These are phyloP conservation scores for Lentinula novae-zelandiae DNA, from an alignment of 1,284 basidiomycete genomes.

Conservation along the genomic window DNA sequence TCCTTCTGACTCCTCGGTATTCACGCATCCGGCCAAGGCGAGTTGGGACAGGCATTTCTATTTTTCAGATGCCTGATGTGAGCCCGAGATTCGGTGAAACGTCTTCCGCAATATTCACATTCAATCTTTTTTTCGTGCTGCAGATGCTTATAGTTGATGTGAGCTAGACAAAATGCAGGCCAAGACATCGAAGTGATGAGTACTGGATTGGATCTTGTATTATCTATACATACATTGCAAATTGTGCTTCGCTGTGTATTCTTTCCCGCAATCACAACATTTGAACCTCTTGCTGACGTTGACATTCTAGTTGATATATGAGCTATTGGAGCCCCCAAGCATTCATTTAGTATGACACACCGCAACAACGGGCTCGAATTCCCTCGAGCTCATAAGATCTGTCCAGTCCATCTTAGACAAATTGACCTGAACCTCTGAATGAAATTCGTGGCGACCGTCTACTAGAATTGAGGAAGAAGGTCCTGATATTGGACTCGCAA, in stretches of 20 bases:
- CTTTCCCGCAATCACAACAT: neutral
- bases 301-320: neutral
- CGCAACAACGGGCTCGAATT: too few species aligned
- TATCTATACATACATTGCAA: neutral
- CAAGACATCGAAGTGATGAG: neutral
- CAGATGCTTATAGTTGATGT: neutral
- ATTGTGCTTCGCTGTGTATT: neutral
- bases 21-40: neutral
- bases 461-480: too few species aligned
- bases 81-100: neutral
- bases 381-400: too few species aligned
- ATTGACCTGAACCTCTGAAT: too few species aligned
- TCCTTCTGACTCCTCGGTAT: neutral
- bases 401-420: too few species aligned
- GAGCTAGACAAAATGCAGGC: neutral
- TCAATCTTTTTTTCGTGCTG: neutral
- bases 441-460: too few species aligned
- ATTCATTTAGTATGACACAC: too few species aligned
- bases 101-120: neutral
- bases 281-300: neutral
- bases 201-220: neutral
- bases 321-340: too few species aligned
- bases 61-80: neutral
- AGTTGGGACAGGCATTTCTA: neutral
- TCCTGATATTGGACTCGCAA: too few species aligned